Evolutionary conservation across 495 filamentous ascomycete genomes (phyloP), one percentile per base, ranked within the genome.

Genomic region (Penicillium samsonianum): DNA sequence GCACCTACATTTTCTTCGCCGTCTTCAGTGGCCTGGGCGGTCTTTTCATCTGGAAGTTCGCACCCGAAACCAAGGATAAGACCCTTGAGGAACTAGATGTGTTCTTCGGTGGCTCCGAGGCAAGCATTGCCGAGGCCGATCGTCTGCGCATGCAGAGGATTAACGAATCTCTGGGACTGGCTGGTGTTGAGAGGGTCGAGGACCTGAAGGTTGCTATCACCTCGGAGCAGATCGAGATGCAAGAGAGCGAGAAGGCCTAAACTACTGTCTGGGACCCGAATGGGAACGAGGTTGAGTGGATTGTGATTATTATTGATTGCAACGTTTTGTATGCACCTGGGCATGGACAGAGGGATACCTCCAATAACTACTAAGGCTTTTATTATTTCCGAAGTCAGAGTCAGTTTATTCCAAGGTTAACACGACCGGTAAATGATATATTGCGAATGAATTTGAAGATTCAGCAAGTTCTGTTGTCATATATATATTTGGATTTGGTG

Each of bases 21-120:
- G 8, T 37, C 33, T 37, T 37, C 33, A 37, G 33, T 37, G 33
- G 33, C 33, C 33, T 37, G 33, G 87, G 84, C 73, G 83, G 56
- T 56, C 77, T 37, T 69, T 82, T 80, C 56, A 73, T 77, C 26
- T 68, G 52, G 71, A 75, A 82, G 50, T 78, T 71, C 33, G 73
- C 84, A 2, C 83, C 82, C 3, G 84, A 86, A 68, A 87, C 82
- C 0, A 79, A 76, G 2, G 76, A 79, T 2, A 28, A 72, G 23
- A 65, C 67, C 19, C 56, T 74, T 1, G 72, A 74, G 58, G 67
- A 78, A 66, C 76, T 79, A 85, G 87, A 90, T 63, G 73, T 85
- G 52, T 75, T 90, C 51, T 90, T 90, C 67, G 87, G 87, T 37
- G 33, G 33, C 33, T 37, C 33, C 8, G 33, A 37, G 33, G 33